A percentile compares a stretch with the other conserved stretches of the same genome.
Evolutionary conservation across 106 monocot species (phyloP).

Genomic region (Xerophyta viscosa): DNA sequence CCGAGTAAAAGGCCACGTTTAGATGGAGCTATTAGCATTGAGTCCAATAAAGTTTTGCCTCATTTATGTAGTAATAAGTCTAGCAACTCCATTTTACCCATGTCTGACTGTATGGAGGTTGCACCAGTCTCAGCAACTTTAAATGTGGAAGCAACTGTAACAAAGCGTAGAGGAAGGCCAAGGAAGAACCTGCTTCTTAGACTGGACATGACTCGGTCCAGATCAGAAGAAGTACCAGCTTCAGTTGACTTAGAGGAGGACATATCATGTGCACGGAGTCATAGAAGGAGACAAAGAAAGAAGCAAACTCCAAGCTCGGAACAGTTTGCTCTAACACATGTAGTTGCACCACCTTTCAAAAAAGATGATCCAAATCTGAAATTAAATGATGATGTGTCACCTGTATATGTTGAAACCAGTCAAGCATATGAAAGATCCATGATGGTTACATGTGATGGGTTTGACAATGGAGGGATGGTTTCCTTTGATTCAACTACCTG

Average conservation of each 20-base stretch:
- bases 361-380: neutral
- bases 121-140: neutral
- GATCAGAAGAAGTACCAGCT: neutral
- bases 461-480: too few relatives aligned
- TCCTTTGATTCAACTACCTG: too few relatives aligned
- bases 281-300: constrained; percentile 11
- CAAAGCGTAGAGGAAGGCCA: constrained; percentile 9
- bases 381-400: too few relatives aligned
- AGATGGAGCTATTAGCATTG: neutral
- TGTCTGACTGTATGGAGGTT: neutral
- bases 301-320: neutral
- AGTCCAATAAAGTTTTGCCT: too few relatives aligned
- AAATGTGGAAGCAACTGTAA: constrained; percentile 3
- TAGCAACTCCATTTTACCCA: too few relatives aligned
- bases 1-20: constrained; percentile 2
- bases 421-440: too few relatives aligned
- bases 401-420: too few relatives aligned
- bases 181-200: constrained; percentile 2
- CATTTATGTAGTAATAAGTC: too few relatives aligned
- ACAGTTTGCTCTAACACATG: neutral
- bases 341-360: neutral
- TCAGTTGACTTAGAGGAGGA: constrained; percentile 2
- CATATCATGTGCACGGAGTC: neutral
- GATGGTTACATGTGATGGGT: too few relatives aligned
- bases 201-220: neutral